A percentile compares a stretch with the other conserved stretches of the same genome.
These are phyloP conservation scores for Ceratocystis huliohia DNA, from an alignment of 2,329 filamentous ascomycete genomes.

Conservation along the genomic window DNA sequence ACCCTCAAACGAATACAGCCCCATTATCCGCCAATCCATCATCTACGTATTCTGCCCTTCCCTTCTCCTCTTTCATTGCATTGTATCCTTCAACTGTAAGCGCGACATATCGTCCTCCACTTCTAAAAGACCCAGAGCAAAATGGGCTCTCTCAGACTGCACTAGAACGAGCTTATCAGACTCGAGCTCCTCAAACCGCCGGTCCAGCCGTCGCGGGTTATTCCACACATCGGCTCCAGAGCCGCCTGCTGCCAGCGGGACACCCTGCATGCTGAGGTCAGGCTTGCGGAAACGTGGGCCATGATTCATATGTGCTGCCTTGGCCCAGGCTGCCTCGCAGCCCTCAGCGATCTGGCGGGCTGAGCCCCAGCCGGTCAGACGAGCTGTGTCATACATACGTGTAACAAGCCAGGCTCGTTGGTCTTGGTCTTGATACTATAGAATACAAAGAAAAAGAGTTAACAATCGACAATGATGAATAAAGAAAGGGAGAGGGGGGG, in stretches of 20 bases:
- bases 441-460: constrained; percentile 20
- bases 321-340: constrained; percentile 74
- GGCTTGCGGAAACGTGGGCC: constrained; percentile 56
- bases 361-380: constrained; percentile 77
- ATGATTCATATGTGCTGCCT: constrained; percentile 56
- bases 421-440: constrained; percentile 53
- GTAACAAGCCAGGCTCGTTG: constrained; percentile 70
- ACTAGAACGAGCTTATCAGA: constrained; percentile 44
- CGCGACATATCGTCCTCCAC: constrained; percentile 63
- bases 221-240: constrained; percentile 35
- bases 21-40: neutral
- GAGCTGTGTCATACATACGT: constrained; percentile 60
- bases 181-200: constrained; percentile 37
- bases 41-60: neutral
- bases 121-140: constrained; percentile 65
- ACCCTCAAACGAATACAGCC: too few species aligned
- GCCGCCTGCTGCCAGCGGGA: constrained; percentile 38
- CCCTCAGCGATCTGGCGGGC: constrained; percentile 69
- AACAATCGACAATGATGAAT: neutral
- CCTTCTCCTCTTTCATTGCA: constrained; percentile 6
- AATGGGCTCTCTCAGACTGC: constrained; percentile 51
- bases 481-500: neutral
- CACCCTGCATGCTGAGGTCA: constrained; percentile 36
- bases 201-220: constrained; percentile 39
- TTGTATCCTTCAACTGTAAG: constrained; percentile 41